Evolutionary conservation across 768 basidiomycete genomes (phyloP).

Genomic region (Thelephora ganbajun): DNA sequence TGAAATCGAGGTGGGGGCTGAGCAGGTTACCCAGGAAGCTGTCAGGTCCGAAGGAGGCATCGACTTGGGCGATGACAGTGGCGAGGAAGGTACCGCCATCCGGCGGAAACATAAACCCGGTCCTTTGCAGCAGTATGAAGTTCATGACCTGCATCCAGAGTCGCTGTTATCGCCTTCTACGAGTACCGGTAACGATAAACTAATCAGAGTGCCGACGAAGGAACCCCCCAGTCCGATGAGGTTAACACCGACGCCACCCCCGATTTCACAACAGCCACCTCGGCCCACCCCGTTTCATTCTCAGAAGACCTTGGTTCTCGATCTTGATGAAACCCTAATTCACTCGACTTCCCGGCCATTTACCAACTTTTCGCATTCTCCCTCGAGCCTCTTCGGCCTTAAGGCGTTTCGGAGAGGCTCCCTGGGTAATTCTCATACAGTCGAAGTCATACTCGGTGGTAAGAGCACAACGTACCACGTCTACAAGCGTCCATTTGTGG

Average conservation of each 20-base stretch:
- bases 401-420: conserved; percentile 34
- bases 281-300: conserved; percentile 50
- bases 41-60: conserved; percentile 19
- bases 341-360: conserved; percentile 88
- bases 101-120: conserved; percentile 4
- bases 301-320: conserved; percentile 91
- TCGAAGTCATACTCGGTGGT: conserved; percentile 85
- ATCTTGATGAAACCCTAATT: conserved; percentile 96
- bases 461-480: conserved; percentile 91
- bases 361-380: conserved; percentile 23
- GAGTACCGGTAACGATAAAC: conserved; percentile 5
- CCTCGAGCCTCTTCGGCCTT: conserved; percentile 42
- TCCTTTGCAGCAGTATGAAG: conserved; percentile 8
- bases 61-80: conserved; percentile 21
- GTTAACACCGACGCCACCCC: conserved; percentile 1
- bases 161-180: conserved; percentile 14
- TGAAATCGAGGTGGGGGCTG: conserved; percentile 6
- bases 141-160: conserved; percentile 14
- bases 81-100: conserved; percentile 17
- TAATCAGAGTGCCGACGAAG: conserved; percentile 16
- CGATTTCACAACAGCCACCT: neutral
- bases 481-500: conserved; percentile 95
- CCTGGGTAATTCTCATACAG: conserved; percentile 68
- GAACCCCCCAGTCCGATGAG: conserved; percentile 6
- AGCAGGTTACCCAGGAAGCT: conserved; percentile 16